Conservation (phyloP, 129 eudicot species). For the Escallonia herrerae region DNA sequence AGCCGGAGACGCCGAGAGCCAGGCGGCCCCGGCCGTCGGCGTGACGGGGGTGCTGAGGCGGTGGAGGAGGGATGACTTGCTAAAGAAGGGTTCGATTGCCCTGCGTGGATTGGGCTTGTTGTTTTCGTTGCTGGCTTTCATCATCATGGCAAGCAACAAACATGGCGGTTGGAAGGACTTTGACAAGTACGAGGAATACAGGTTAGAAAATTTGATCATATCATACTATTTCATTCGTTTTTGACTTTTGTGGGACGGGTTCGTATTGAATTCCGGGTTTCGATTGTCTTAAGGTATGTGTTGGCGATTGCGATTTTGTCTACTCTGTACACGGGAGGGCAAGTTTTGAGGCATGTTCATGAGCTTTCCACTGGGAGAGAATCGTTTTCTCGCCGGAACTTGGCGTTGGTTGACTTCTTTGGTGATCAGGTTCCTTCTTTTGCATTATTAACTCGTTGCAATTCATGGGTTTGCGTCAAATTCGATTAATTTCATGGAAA, state of each 20-base stretch:
- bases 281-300: slow-evolving; percentile 42
- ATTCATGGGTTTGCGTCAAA: background rate
- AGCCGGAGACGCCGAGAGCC: slow-evolving; percentile 20
- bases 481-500: background rate
- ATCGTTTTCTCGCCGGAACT: slow-evolving; percentile 26
- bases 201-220: slow-evolving; percentile 13
- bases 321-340: slow-evolving; percentile 70
- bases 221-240: no score
- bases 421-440: slow-evolving; percentile 73
- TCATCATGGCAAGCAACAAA: slow-evolving; percentile 64
- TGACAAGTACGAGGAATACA: slow-evolving; percentile 59
- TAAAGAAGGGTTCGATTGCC: slow-evolving; percentile 43
- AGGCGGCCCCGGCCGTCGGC: slow-evolving; percentile 32
- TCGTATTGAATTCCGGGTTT: background rate
- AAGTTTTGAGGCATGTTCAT: slow-evolving; percentile 51
- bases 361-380: slow-evolving; percentile 47
- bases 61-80: slow-evolving; percentile 64
- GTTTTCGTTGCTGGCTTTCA: slow-evolving; percentile 62
- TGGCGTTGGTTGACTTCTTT: slow-evolving; percentile 48
- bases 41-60: slow-evolving; percentile 35
- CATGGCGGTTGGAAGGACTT: slow-evolving; percentile 63
- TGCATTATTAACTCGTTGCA: background rate
- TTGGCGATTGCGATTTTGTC: slow-evolving; percentile 81
- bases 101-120: slow-evolving; percentile 37
- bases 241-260: no score